Base-by-base conservation (phyloP, 1,284 basidiomycete species). In the Tremellales sp. region DNA sequence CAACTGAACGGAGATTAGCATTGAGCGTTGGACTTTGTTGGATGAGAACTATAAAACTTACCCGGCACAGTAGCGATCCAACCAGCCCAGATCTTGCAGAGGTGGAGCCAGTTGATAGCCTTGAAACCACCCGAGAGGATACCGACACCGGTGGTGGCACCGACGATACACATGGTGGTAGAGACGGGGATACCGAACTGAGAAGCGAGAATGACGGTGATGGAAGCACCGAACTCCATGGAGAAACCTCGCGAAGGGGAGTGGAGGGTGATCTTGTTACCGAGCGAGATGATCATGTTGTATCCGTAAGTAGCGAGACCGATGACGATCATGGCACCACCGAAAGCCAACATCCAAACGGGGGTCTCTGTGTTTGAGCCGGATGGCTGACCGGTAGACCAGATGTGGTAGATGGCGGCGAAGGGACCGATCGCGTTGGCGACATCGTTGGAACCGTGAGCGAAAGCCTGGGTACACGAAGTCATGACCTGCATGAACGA, bases 401-500 rank as follows among this genome's bases (percentile, higher is more conserved):
- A 79, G 43, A 71, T 65, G 53, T 66, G 61, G 68, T 75, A 75
- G 51, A 76, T 70, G 33, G 66, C 68, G 21, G 68, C 56, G 46
- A 69, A 69, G 27, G 72, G 69, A 17, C 72, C 72, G 53, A 74
- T 61, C 24, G 72, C 71, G 56, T 73, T 73, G 56, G 67, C 58
- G 17, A 65, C 51, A 45, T 75, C 74, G 65, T 76, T 76, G 53
- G 70, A 61, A 31, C 75, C 76, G 61, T 78, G 76, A 15, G 76
- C 77, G 54, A 79, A 79, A 13, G 75, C 77, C 45, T 75, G 75
- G 49, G 74, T 77, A 57, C 76, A 78, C n/a, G 77, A 77, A 13
- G 78, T 78, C 48, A 79, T 51, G 47, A 78, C 76, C 54, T 79
- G 77, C 40, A 79, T 66, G 68, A 78, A 79, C 19, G 76, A 76